Evolutionary conservation across 768 basidiomycete genomes (phyloP), one percentile per base, ranked within the genome.

Genomic region (Sporobolomyces pararoseus): DNA sequence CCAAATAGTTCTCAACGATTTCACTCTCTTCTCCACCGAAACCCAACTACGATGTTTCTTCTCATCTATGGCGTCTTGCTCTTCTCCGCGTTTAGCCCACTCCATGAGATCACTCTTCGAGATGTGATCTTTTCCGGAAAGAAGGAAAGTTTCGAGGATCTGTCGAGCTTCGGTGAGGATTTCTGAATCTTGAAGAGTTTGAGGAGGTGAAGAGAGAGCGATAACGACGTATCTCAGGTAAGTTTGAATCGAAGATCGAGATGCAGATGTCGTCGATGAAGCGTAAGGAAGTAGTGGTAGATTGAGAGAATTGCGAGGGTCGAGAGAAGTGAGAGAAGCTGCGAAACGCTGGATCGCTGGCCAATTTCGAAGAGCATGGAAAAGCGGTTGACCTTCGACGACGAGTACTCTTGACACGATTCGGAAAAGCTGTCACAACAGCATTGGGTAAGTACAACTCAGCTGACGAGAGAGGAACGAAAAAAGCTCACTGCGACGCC

Each of bases 161-260:
- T 17, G 32, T 5, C 73, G 62, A 7, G 73, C 73, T 1, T 21
- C 7, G 21, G 5, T 0, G 27, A 74, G 66, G 17, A 44, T 19
- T 3, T 31, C 27, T 3, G 63, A 55, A 31, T 51, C 53, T 1
- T 37, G 31, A 17, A 65, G 39, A 3, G 47, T 1, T 1, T 39
- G 2, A 1, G 58, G 65, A 7, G 72, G 72, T 2, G 44, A 39
- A 29, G 72, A 70, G 53, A 74, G 73, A 12, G 59, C 27, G 58
- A 74, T 53, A 35, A 68, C 63, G 51, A 74, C 53, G 10, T 39
- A 23, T 34, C 73, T 63, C n/a, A 74, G 44, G 53, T 65, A 74
- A 2, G 23, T 34, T 51, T 71, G 73, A 10, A 70, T 31, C 1
- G 46, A 0, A 2, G n/a, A 0, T 21, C 57, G 60, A 16, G 64